phyloP scores from a whole-genome alignment of 2,329 filamentous ascomycete genomes.

The Chaetomiaceae sp. region DNA sequence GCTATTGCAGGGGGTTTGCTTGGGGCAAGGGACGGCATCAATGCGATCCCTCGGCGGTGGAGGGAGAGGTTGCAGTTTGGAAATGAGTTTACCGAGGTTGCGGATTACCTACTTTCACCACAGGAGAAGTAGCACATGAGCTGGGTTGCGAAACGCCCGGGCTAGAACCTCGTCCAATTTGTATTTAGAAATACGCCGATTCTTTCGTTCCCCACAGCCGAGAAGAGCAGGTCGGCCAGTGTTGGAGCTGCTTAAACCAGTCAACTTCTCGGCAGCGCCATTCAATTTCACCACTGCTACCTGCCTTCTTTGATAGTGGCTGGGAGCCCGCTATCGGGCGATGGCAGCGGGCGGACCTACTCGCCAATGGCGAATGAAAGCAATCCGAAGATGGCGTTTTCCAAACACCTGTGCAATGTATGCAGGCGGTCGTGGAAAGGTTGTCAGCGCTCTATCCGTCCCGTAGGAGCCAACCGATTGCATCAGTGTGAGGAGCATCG shows the following conservation, averaged over 20 bases:
- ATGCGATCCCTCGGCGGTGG: conserved; percentile 41
- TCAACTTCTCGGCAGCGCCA: not conserved
- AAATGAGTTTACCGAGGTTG: conserved; percentile 33
- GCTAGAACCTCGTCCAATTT: too few relatives aligned
- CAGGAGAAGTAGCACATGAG: too few relatives aligned
- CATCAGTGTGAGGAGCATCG: not conserved
- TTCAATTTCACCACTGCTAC: not conserved
- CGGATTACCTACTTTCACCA: conserved; percentile 12
- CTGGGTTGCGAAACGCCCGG: too few relatives aligned
- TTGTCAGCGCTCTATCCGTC: not conserved
- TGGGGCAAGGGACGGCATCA: conserved; percentile 41
- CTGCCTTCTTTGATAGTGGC: not conserved
- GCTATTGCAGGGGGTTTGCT: conserved; percentile 44
- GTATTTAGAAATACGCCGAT: too few relatives aligned
- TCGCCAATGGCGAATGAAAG: too few relatives aligned
- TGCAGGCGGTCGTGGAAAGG: not conserved
- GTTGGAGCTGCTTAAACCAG: too few relatives aligned
- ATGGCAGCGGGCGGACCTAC: not conserved
- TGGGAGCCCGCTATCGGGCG: too few relatives aligned
- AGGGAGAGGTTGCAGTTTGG: conserved; percentile 37
- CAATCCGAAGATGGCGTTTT: too few relatives aligned
- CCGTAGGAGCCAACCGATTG: not conserved
- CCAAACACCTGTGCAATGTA: too few relatives aligned
- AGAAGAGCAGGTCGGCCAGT: too few relatives aligned
- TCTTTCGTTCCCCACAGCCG: too few relatives aligned